These are phyloP conservation scores for Calonectria pauciramosa DNA, from an alignment of 2,329 filamentous ascomycete genomes.

Conservation along the genomic window DNA sequence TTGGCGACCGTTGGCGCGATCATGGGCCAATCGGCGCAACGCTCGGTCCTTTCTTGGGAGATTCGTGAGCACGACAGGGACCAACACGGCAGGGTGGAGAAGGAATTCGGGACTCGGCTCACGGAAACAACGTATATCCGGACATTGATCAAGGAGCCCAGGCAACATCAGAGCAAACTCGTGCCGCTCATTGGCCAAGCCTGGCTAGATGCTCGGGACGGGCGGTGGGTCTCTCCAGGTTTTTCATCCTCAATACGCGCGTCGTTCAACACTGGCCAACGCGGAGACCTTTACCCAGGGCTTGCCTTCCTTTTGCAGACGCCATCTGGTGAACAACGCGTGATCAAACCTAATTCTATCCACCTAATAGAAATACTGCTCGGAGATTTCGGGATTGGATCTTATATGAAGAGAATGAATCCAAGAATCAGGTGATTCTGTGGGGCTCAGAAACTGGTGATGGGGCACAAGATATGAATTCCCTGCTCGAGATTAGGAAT, in stretches of 20 bases:
- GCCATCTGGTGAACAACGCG: neutral
- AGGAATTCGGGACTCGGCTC: slow-evolving; percentile 1
- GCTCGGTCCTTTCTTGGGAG: neutral
- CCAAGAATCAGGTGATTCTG: neutral
- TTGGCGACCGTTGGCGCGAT: neutral
- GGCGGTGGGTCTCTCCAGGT: slow-evolving; percentile 1
- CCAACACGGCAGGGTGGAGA: neutral
- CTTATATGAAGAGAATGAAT: rapidly evolving
- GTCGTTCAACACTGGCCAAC: neutral
- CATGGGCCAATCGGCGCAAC: slow-evolving; percentile 4
- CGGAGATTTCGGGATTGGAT: neutral
- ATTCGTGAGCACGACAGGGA: neutral
- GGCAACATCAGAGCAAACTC: neutral
- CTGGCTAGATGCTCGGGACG: neutral
- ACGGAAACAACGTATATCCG: slow-evolving; percentile 11
- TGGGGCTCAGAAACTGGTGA: neutral
- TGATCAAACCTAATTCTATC: neutral
- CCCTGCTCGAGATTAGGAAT: neutral
- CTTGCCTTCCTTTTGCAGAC: neutral
- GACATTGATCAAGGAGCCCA: neutral
- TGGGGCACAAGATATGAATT: neutral
- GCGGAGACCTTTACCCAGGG: neutral
- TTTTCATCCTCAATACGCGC: slow-evolving; percentile 10
- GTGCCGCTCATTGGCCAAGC: neutral
- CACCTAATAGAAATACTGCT: neutral